Evolutionary conservation across 176 grass and related monocot species (phyloP).

Genomic region (Thinopyrum elongatum): DNA sequence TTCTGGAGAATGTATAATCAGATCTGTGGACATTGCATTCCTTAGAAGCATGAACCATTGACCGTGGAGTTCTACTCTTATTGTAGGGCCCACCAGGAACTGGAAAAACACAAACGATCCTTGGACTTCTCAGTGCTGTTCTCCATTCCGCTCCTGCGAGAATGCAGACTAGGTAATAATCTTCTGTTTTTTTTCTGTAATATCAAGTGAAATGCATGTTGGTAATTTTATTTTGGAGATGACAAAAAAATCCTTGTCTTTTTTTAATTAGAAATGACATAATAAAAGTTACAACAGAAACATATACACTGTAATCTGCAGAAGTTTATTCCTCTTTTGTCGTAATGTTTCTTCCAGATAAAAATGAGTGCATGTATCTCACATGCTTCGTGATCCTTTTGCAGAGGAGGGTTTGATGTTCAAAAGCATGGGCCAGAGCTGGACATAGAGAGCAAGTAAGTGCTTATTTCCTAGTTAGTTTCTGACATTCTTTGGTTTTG

Average conservation of each 20-base stretch:
- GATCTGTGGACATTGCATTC: not conserved
- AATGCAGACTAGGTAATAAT: constrained; percentile 78
- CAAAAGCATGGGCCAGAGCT: constrained; percentile 57
- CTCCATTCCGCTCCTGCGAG: constrained; percentile 92
- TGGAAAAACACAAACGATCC: constrained; percentile 98
- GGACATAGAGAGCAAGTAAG: constrained; percentile 77
- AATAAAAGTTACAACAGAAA: constrained; percentile 11
- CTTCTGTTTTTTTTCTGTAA: constrained; percentile 14
- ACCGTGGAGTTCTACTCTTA: constrained; percentile 14
- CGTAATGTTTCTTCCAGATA: constrained; percentile 22
- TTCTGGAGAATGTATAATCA: constrained; percentile 17
- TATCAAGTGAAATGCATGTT: constrained; percentile 1
- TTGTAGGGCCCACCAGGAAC: constrained; percentile 93
- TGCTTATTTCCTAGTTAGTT: constrained; percentile 25
- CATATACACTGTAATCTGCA: constrained; percentile 1
- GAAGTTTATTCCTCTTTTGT: constrained; percentile 7
- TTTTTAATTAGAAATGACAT: not conserved
- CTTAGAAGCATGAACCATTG: not conserved
- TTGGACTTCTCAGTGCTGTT: constrained; percentile 96
- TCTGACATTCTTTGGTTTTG: constrained; percentile 19
- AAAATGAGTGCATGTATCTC: constrained; percentile 22
- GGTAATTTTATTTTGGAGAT: constrained; percentile 8
- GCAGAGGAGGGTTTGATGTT: constrained; percentile 65
- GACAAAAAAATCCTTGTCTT: not conserved
- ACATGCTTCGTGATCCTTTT: constrained; percentile 33